phyloP scores from a whole-genome alignment of 352 stramenopile genomes.

The Phytophthora pluvialis region DNA sequence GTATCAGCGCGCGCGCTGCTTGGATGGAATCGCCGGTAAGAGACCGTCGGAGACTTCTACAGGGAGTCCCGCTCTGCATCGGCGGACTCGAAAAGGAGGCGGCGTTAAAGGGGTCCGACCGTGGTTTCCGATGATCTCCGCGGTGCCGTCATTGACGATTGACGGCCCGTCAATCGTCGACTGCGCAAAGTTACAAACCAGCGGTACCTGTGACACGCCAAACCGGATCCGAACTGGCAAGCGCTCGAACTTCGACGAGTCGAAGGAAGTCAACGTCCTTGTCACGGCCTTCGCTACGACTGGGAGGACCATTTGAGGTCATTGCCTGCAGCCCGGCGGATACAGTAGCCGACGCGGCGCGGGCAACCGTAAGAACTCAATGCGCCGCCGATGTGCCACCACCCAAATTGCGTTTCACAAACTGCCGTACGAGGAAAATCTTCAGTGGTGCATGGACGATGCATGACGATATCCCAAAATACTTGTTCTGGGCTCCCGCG shows the following conservation, averaged over 20 bases:
- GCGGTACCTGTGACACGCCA: conserved; percentile 3
- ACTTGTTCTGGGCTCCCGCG: conserved; percentile 21
- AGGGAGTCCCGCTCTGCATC: neutral
- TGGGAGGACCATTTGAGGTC: neutral
- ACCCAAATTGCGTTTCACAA: conserved; percentile 26
- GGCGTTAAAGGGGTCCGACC: neutral
- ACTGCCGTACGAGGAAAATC: conserved; percentile 12
- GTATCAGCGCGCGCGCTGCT: neutral
- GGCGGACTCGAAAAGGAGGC: conserved; percentile 9
- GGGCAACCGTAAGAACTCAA: conserved; percentile 1
- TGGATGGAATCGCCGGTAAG: neutral
- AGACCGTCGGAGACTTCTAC: neutral
- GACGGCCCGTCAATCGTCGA: too few species aligned
- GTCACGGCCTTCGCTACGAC: neutral
- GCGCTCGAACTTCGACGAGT: too few species aligned
- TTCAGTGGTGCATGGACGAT: conserved; percentile 26
- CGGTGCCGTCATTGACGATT: conserved; percentile 6
- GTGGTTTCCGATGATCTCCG: conserved; percentile 1
- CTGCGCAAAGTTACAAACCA: conserved; percentile 4
- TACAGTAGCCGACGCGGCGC: neutral
- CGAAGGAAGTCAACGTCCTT: too few species aligned
- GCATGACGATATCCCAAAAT: conserved; percentile 24
- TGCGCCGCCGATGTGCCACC: neutral
- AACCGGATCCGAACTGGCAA: neutral
- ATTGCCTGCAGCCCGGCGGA: neutral